These are phyloP conservation scores for Mycena maculata DNA, from an alignment of 768 basidiomycete genomes.

Conservation along the genomic window DNA sequence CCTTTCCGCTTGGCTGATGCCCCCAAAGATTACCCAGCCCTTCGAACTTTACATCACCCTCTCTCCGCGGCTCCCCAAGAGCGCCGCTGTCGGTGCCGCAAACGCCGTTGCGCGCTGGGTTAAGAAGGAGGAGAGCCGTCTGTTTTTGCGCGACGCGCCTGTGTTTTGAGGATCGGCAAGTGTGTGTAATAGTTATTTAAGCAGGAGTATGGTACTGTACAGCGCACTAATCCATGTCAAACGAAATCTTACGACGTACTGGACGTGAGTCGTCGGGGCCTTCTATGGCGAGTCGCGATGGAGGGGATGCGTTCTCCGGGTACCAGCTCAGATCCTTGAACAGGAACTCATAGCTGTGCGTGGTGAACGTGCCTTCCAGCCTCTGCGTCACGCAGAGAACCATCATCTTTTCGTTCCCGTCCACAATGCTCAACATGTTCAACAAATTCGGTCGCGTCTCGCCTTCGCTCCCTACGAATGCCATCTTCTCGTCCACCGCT, in stretches of 20 bases:
- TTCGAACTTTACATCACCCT: conserved; percentile 92
- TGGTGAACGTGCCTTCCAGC: conserved; percentile 10
- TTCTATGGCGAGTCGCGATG: conserved; percentile 13
- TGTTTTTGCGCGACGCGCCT: conserved; percentile 92
- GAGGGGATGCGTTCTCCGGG: neutral
- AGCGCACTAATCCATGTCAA: conserved; percentile 22
- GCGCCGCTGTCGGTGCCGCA: conserved; percentile 87
- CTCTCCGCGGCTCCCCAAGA: conserved; percentile 88
- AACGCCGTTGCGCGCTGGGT: conserved; percentile 93
- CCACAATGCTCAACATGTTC: conserved; percentile 14
- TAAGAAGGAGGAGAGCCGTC: conserved; percentile 81
- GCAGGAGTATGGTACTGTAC: conserved; percentile 8
- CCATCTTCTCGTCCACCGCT: conserved; percentile 15
- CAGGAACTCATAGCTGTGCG: conserved; percentile 23
- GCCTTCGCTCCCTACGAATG: neutral
- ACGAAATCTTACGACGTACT: neutral
- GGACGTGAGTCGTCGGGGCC: neutral
- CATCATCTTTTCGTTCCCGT: conserved; percentile 7
- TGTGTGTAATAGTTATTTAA: conserved; percentile 7
- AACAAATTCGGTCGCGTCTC: conserved; percentile 23
- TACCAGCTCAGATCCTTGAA: conserved; percentile 15
- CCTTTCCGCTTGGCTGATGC: conserved; percentile 7
- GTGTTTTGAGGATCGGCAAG: conserved; percentile 67
- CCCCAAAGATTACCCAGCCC: conserved; percentile 83
- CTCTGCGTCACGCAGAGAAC: conserved; percentile 15